A percentile compares a stretch with the other conserved stretches of the same genome.
These are phyloP conservation scores for Pythium rhizo-oryzae DNA, from an alignment of 352 stramenopile species.

Conservation along the genomic window DNA sequence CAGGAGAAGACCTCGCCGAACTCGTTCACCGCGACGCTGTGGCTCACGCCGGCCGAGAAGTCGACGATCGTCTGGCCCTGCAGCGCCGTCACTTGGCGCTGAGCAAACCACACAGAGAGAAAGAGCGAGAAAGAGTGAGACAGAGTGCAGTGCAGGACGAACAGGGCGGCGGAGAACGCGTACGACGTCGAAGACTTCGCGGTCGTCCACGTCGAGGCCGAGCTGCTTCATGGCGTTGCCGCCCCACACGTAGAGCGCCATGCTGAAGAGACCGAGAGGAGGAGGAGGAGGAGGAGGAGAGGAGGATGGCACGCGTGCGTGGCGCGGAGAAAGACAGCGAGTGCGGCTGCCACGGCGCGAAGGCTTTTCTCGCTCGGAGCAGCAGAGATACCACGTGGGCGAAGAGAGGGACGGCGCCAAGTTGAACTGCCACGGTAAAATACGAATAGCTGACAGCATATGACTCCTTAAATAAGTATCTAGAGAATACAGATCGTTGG, in stretches of 20 bases:
- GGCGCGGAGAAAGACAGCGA: conserved; percentile 7
- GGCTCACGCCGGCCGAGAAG: conserved; percentile 72
- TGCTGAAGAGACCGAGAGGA: conserved; percentile 13
- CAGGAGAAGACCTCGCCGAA: conserved; percentile 84
- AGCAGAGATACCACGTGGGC: background rate
- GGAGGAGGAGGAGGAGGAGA: background rate
- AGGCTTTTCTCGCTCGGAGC: too few species aligned
- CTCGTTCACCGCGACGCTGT: conserved; percentile 79
- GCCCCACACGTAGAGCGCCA: conserved; percentile 82
- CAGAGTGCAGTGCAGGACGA: background rate
- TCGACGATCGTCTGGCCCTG: conserved; percentile 63
- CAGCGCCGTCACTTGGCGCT: conserved; percentile 63
- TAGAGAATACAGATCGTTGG: too few species aligned
- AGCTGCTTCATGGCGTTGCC: conserved; percentile 76
- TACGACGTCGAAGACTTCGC: conserved; percentile 64
- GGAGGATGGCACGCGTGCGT: background rate
- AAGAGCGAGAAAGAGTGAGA: background rate
- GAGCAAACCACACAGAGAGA: background rate
- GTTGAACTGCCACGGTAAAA: conserved; percentile 28
- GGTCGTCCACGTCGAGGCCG: conserved; percentile 48
- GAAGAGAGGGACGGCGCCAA: background rate
- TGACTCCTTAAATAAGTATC: background rate
- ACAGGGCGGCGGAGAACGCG: conserved; percentile 2
- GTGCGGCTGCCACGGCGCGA: conserved; percentile 4
- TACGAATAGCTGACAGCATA: conserved; percentile 1